A percentile compares a stretch with the other conserved stretches of the same genome.
Conservation (phyloP, 345 rosid genomes). For the Draba incana region DNA sequence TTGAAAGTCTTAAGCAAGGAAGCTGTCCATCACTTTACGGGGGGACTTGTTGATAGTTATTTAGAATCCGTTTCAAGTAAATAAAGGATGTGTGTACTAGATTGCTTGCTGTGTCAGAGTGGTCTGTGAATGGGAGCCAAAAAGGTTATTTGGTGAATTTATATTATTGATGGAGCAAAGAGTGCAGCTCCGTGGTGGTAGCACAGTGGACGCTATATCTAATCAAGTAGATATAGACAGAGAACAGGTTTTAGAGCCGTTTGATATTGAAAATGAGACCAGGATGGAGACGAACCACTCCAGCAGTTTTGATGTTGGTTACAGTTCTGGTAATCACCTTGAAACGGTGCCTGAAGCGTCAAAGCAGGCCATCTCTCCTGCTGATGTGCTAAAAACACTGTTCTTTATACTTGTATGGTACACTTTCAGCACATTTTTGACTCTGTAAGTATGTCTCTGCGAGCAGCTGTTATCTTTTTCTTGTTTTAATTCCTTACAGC, state of each 20-base stretch:
- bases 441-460: constrained; percentile 71
- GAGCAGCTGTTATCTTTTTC: neutral
- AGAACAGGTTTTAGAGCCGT: constrained; percentile 48
- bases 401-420: constrained; percentile 98
- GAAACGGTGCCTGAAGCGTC: constrained; percentile 44
- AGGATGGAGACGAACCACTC: constrained; percentile 43
- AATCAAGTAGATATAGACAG: constrained; percentile 41
- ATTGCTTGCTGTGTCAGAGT: constrained; percentile 40
- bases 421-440: constrained; percentile 98
- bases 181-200: constrained; percentile 53
- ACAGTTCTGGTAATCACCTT: constrained; percentile 35
- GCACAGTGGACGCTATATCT: constrained; percentile 34
- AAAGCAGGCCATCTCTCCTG: constrained; percentile 52
- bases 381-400: constrained; percentile 84
- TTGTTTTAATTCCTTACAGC: constrained; percentile 5
- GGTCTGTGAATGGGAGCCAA: constrained; percentile 41
- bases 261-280: constrained; percentile 59
- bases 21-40: constrained; percentile 1
- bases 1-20: constrained; percentile 7
- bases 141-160: constrained; percentile 28
- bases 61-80: neutral
- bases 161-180: constrained; percentile 46
- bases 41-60: neutral
- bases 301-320: constrained; percentile 44
- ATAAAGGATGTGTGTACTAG: constrained; percentile 14